Base-by-base conservation (phyloP, 2,329 filamentous ascomycete genomes). In the Arthrobotrys sphaeroides region DNA sequence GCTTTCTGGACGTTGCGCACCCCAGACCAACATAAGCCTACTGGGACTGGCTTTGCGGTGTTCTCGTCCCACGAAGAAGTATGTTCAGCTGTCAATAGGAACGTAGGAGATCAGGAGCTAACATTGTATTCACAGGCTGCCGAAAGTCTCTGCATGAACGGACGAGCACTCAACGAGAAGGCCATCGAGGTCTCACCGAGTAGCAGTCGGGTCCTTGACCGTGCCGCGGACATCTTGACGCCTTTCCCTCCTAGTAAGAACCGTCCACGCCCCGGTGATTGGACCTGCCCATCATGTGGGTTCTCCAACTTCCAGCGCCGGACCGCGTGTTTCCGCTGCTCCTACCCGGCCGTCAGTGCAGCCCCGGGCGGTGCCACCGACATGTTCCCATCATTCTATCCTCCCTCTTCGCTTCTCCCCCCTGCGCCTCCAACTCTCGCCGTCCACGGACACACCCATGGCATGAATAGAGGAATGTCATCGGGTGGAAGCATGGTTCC, bases 21-120 rank as follows among this genome's bases (percentile, higher is more conserved):
- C 12, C 95, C 95, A 2, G 95, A 99, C 84, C 95, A 98, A 84
- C 95, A 98, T 84, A 99, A 99, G 86, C 95, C 95, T n/a, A 99
- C 95, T 7, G 95, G 95, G 45, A 96, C 94, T 65, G 95, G 95
- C 64, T 99, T 99, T 83, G 95, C 95, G 57, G 94, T 99, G 68
- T 99, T 99, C 82, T 98, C 95, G 78, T 98, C 94, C 51, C 95
- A 99, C 82, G 95, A 99, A 86, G 95, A 99, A 90, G 94, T 97
- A 85, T 28, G 72, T 69, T 16, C 24, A n/a, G n/a, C n/a, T 0
- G 7, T 18, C 26, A 85, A 90, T 86, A 70, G 65, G 42, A 73
- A 3, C 20, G 28, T 22, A 36, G 61, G 12, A 22, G 55, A 36
- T 26, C 31, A 38, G 55, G 55, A 31, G 40, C 45, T 76, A 74